Base-by-base conservation (phyloP, 768 basidiomycete genomes). In the Fibroporia radiculosa region DNA sequence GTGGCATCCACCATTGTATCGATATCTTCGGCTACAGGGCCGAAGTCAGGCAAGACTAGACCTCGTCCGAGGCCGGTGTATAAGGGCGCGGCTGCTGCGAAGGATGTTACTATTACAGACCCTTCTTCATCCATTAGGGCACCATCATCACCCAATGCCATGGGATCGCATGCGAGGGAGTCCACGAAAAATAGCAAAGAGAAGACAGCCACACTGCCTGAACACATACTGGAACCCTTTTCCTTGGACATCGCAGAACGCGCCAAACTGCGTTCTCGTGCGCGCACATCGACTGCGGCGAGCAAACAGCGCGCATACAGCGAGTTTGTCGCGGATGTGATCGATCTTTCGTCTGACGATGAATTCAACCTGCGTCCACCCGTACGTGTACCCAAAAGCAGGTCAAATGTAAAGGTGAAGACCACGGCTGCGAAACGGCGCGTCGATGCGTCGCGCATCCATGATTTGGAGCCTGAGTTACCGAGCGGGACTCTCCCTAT, bases 221-320 rank as follows among this genome's bases (percentile, higher is more conserved):
- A 13, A n/a, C 13, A 19, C 40, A 26, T 14, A 14, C 22, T 23
- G 12, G 6, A 22, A 26, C 20, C 25, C 13, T 59, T 44, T 43
- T 50, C 59, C 2, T 45, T 36, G 12, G 59, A 58, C 35, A 62
- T 65, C 31, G 60, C 64, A 2, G 64, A 65, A 29, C 59, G 62
- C 6, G 56, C 62, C 13, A 65, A 65, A 48, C 42, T 60, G 27
- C 61, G 63, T 8, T 53, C 58, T 1, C 57, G 62, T 27, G 55
- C 51, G 2, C 51, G 54, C 18, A 47, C 54, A 10, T 22, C 28
- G 14, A 53, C 42, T 44, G 43, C 34, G 16, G 45, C 39, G 45
- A 39, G 20, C 24, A 39, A 38, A 32, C 42, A 26, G 12, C 2
- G 11, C 25, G 32, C 27, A 24, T 25, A 23, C 20, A 29, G 13